Evolutionary conservation across 2,329 filamentous ascomycete species (phyloP).

Genomic region (Colletotrichum sp.): DNA sequence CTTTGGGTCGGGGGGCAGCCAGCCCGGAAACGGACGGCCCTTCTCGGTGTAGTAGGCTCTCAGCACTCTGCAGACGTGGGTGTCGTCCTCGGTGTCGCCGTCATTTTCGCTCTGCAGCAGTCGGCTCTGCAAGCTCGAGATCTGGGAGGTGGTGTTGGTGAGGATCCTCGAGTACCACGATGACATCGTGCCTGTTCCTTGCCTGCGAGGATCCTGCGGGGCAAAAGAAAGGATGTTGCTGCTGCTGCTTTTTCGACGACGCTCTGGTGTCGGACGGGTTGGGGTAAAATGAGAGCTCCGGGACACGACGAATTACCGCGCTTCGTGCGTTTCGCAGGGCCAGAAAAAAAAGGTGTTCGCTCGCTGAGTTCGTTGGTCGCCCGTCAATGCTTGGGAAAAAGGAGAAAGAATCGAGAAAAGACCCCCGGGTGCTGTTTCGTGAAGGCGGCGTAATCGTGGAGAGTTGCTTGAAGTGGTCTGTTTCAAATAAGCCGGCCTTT

Average conservation of each 20-base stretch:
- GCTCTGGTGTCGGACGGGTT: slow-evolving; percentile 4
- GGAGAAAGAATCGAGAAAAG: background rate
- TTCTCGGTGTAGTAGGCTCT: slow-evolving; percentile 94
- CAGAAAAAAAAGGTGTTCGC: background rate
- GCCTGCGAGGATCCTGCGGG: slow-evolving; percentile 20
- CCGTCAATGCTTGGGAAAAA: background rate
- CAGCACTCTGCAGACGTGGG: slow-evolving; percentile 91
- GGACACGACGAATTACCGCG: background rate
- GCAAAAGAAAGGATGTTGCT: background rate
- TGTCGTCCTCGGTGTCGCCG: slow-evolving; percentile 85
- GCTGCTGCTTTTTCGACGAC: background rate
- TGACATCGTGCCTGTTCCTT: slow-evolving; percentile 59
- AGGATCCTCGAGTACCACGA: slow-evolving; percentile 82
- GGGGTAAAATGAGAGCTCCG: slow-evolving; percentile 4
- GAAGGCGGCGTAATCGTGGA: background rate
- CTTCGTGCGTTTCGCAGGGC: background rate
- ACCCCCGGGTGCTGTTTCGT: slow-evolving; percentile 1
- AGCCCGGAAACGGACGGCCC: slow-evolving; percentile 78
- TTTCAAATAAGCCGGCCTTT: slow-evolving; percentile 19
- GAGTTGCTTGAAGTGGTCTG: slow-evolving; percentile 16
- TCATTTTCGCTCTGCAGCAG: slow-evolving; percentile 71
- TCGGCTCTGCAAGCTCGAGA: slow-evolving; percentile 71
- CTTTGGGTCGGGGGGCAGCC: slow-evolving; percentile 92
- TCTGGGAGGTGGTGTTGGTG: slow-evolving; percentile 68
- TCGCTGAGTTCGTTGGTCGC: background rate